These are phyloP conservation scores for Diaporthe eres DNA, from an alignment of 2,329 filamentous ascomycete species.

Conservation along the genomic window DNA sequence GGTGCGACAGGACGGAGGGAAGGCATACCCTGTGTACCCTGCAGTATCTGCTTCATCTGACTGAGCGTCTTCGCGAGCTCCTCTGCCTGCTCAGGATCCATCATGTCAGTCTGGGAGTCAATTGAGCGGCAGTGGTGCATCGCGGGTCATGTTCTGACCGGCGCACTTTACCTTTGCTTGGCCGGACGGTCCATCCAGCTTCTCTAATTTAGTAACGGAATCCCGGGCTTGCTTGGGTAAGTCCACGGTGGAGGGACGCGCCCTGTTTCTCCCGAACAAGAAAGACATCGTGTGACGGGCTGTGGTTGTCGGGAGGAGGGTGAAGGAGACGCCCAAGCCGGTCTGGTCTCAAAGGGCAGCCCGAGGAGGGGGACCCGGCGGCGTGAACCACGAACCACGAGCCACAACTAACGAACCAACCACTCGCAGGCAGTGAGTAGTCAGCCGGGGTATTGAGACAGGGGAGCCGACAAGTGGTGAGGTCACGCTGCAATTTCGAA, in stretches of 20 bases:
- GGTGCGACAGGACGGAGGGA: neutral
- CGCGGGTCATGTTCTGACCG: neutral
- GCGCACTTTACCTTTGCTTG: constrained; percentile 55
- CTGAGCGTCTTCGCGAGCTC: constrained; percentile 87
- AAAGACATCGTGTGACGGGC: constrained; percentile 59
- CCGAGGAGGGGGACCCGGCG: constrained; percentile 33
- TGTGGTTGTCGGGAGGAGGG: constrained; percentile 18
- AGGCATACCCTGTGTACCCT: constrained; percentile 86
- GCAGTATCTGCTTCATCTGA: constrained; percentile 93
- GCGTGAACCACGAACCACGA: neutral
- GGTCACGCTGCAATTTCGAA: constrained; percentile 22
- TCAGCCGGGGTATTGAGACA: neutral
- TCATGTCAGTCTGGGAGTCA: constrained; percentile 35
- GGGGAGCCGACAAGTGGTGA: constrained; percentile 5
- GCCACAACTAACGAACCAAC: constrained; percentile 6
- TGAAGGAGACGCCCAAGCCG: constrained; percentile 15
- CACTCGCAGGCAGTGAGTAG: constrained; percentile 18
- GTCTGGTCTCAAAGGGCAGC: constrained; percentile 32
- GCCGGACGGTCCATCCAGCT: constrained; percentile 58
- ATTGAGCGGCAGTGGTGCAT: constrained; percentile 2
- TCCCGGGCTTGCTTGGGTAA: constrained; percentile 70
- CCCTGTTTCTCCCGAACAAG: constrained; percentile 67
- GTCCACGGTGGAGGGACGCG: constrained; percentile 65
- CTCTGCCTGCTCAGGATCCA: constrained; percentile 74
- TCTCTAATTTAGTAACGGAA: constrained; percentile 63